These are phyloP conservation scores for Sisymbrium irio DNA, from an alignment of 345 rosid genomes.

Conservation along the genomic window DNA sequence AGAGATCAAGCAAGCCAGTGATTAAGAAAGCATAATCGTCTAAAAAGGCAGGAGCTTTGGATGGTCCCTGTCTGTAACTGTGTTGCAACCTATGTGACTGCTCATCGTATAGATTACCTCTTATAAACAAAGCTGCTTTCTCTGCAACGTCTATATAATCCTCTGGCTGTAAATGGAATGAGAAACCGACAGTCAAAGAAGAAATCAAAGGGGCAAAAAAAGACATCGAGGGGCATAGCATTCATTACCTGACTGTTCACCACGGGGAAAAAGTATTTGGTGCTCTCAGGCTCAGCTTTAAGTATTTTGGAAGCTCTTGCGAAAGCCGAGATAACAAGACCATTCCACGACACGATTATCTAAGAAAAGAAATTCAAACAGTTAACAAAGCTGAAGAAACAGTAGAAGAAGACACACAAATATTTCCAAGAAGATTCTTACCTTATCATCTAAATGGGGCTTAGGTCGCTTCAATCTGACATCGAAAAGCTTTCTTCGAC, in stretches of 20 bases:
- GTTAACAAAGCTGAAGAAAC: constrained; percentile 8
- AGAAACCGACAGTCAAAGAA: not conserved
- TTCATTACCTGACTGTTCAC: constrained; percentile 66
- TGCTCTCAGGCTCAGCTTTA: constrained; percentile 47
- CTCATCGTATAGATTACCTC: constrained; percentile 59
- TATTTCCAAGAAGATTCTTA: not conserved
- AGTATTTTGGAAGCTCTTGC: constrained; percentile 90
- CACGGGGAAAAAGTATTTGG: constrained; percentile 61
- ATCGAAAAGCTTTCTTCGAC: constrained; percentile 71
- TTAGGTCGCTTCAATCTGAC: constrained; percentile 64
- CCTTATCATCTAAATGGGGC: constrained; percentile 98
- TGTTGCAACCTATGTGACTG: constrained; percentile 64
- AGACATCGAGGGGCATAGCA: not conserved
- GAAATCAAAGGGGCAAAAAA: not conserved
- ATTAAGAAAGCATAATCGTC: constrained; percentile 95
- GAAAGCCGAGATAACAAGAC: constrained; percentile 78
- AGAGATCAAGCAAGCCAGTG: constrained; percentile 78
- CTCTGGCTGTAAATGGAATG: constrained; percentile 60
- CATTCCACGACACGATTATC: constrained; percentile 96
- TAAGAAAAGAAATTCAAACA: constrained; percentile 27
- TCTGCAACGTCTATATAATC: constrained; percentile 81
- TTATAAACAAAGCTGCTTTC: constrained; percentile 75
- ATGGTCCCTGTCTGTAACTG: constrained; percentile 84
- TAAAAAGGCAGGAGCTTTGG: constrained; percentile 90
- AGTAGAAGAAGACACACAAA: constrained; percentile 3